Conservation (phyloP, 352 stramenopile genomes). For the Pythium brassicae region DNA sequence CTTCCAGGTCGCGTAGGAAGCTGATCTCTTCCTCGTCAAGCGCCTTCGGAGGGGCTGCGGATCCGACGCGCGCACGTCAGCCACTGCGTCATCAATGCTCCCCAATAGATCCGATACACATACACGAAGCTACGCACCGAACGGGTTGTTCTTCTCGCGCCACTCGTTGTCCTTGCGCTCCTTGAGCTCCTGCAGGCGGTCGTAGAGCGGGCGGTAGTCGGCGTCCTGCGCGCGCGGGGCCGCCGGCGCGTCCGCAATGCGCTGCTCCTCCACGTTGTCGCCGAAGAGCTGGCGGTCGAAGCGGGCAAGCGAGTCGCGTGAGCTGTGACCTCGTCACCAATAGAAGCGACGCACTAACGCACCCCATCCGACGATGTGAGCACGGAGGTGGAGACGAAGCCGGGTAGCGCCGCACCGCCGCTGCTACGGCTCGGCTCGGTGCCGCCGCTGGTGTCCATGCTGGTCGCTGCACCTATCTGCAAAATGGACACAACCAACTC, state of each 20-base stretch:
- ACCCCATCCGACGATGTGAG: constrained; percentile 84
- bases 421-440: not conserved
- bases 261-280: constrained; percentile 82
- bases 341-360: constrained; percentile 9
- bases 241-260: constrained; percentile 61
- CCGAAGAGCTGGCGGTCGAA: constrained; percentile 63
- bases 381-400: constrained; percentile 81
- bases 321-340: not conserved
- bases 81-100: too few relatives aligned
- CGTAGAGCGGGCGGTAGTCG: constrained; percentile 74
- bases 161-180: constrained; percentile 83
- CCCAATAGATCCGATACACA: not conserved
- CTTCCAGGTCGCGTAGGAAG: constrained; percentile 75
- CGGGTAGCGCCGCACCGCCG: constrained; percentile 24
- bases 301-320: not conserved
- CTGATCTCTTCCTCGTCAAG: constrained; percentile 83
- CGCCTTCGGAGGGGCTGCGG: constrained; percentile 73
- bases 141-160: constrained; percentile 88
- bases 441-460: not conserved
- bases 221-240: constrained; percentile 33
- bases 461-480: too few relatives aligned
- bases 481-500: too few relatives aligned
- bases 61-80: too few relatives aligned
- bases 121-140: constrained; percentile 31
- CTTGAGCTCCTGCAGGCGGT: constrained; percentile 73